These are phyloP conservation scores for Candida boidinii DNA, from an alignment of 805 yeast species.

Conservation along the genomic window DNA sequence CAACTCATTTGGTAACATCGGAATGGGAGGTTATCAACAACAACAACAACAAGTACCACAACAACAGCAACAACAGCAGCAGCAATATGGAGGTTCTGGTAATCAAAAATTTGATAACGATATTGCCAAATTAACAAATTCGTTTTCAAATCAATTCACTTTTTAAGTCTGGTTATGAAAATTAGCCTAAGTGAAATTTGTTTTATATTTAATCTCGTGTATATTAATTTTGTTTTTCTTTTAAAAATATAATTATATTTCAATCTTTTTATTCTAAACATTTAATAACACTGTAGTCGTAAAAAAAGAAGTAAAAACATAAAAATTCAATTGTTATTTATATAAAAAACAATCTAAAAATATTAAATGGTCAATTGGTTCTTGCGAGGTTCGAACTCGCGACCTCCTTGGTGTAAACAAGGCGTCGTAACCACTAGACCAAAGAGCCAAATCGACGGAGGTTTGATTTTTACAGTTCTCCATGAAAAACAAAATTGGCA, in stretches of 20 bases:
- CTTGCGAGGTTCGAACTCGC: constrained; percentile 32
- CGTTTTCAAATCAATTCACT: constrained; percentile 28
- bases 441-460: too few species aligned
- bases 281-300: too few species aligned
- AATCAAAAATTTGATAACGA: constrained; percentile 22
- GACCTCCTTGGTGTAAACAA: constrained; percentile 32
- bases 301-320: too few species aligned
- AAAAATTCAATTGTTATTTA: too few species aligned
- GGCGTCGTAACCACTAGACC: constrained; percentile 33
- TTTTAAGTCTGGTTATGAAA: too few species aligned
- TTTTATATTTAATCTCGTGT: too few species aligned
- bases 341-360: constrained; percentile 4
- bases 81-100: constrained; percentile 4
- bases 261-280: too few species aligned
- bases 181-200: too few species aligned
- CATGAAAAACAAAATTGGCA: too few species aligned
- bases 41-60: constrained; percentile 22
- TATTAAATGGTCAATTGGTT: constrained; percentile 18
- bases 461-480: too few species aligned
- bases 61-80: constrained; percentile 14
- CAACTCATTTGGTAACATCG: neutral
- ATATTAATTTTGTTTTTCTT: too few species aligned
- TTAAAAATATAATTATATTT: too few species aligned
- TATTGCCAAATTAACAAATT: constrained; percentile 28
- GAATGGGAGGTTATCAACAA: neutral